Conservation (phyloP, 345 rosid species). For the Sapria himalayana region DNA sequence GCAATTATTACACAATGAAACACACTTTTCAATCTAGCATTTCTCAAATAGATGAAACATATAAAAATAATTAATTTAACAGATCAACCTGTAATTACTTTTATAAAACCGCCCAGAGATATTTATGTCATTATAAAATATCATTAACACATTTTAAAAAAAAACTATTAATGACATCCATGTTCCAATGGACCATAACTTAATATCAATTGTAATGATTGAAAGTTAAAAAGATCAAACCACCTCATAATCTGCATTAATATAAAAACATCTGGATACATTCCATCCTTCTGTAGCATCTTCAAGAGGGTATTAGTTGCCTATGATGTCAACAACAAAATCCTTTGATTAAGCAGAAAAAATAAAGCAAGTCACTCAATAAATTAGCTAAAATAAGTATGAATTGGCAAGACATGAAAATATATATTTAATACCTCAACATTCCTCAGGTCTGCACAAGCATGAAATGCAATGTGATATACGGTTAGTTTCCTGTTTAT, state of each 20-base stretch:
- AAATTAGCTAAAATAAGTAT: constrained; percentile 4
- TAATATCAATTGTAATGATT: too few relatives aligned
- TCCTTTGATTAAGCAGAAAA: neutral
- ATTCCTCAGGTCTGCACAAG: constrained; percentile 62
- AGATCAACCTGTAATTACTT: too few relatives aligned
- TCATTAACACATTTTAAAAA: too few relatives aligned
- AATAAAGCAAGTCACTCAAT: neutral
- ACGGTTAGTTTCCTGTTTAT: constrained; percentile 39
- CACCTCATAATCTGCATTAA: constrained; percentile 56
- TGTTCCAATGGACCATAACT: too few relatives aligned
- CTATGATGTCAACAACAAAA: constrained; percentile 16
- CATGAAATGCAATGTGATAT: constrained; percentile 63
- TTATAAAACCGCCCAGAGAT: too few relatives aligned
- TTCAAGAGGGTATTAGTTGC: constrained; percentile 50
- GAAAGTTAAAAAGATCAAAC: too few relatives aligned
- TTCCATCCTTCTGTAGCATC: constrained; percentile 61
- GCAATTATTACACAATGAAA: too few relatives aligned
- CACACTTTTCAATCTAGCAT: too few relatives aligned
- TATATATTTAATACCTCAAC: constrained; percentile 33
- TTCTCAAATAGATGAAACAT: too few relatives aligned
- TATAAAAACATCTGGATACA: constrained; percentile 40
- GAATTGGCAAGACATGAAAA: constrained; percentile 5
- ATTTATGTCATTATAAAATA: too few relatives aligned
- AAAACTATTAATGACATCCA: too few relatives aligned
- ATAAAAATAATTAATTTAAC: too few relatives aligned